phyloP scores from a whole-genome alignment of 805 yeast species.

The Teunomyces stri region DNA sequence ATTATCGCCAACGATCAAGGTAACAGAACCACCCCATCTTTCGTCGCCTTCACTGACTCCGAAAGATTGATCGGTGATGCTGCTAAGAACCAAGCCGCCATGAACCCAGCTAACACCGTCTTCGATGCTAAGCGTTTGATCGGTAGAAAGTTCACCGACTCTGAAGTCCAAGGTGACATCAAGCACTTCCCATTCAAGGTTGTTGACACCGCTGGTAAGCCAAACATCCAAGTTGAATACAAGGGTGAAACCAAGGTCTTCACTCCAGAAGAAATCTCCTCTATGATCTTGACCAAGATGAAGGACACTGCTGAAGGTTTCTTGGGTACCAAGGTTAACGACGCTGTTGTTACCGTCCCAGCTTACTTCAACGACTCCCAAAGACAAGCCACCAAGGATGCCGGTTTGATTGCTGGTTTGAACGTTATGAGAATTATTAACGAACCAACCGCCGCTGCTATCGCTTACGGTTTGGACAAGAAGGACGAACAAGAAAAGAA shows the following conservation, averaged over 20 bases:
- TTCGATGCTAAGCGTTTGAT: conserved; percentile 35
- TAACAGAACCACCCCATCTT: conserved; percentile 34
- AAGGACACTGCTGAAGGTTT: conserved; percentile 31
- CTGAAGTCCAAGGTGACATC: conserved; percentile 28
- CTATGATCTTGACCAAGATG: conserved; percentile 33
- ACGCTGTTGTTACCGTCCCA: conserved; percentile 32
- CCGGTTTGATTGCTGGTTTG: conserved; percentile 34
- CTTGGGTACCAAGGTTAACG: conserved; percentile 25
- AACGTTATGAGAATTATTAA: conserved; percentile 33
- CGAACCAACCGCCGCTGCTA: conserved; percentile 35
- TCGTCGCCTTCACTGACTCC: conserved; percentile 32
- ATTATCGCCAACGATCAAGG: conserved; percentile 34
- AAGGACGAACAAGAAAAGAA: conserved; percentile 64
- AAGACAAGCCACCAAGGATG: conserved; percentile 35
- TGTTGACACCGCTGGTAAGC: conserved; percentile 28
- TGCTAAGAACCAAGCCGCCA: conserved; percentile 34
- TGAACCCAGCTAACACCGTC: conserved; percentile 33
- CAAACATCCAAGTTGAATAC: conserved; percentile 29
- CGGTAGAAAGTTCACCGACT: conserved; percentile 28
- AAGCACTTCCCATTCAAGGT: conserved; percentile 34
- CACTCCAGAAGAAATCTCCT: conserved; percentile 32
- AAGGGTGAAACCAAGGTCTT: conserved; percentile 33
- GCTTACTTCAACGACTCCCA: conserved; percentile 34
- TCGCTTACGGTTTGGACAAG: conserved; percentile 45
- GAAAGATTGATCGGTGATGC: conserved; percentile 35